Evolutionary conservation across 495 filamentous ascomycete species (phyloP), one percentile per base, ranked within the genome.

Genomic region (Neurospora discreta): DNA sequence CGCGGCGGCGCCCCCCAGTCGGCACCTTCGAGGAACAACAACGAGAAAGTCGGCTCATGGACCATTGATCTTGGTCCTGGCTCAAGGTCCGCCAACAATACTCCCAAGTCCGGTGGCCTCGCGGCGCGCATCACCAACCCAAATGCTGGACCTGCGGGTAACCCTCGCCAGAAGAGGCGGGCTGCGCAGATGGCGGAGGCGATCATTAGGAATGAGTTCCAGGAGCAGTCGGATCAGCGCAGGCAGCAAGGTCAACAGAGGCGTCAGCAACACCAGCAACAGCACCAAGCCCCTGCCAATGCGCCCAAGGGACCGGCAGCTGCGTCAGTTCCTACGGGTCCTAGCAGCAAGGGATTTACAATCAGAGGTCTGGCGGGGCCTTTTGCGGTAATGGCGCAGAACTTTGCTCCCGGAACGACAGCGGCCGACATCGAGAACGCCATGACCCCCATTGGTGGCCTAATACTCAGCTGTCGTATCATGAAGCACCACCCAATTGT

Each of bases 381-480:
- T 0, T 95, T 89, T 75, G 86, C 90, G n/a, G 91, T 98, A 15
- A 84, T 93, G 69, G 94, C 90, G 1, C 88, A 90, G 79, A 98
- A 98, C 81, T 95, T 99, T 75, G 94, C 93, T 4, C 90, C 90
- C 4, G 95, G 95, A 43, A 99, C 95, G 4, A 97, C 95, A 5
- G 93, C 93, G 2, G 94, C 92, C 43, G 95, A 99, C 79, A 97
- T 98, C 68, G 92, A 97, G 81, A 89, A 91, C 71, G 93, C 93
- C 58, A 87, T 98, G 83, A 87, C 88, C 46, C 89, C 90, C 3
- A 80, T 91, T 3, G 90, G 89, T 2, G 92, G 93, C 39, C 82
- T 89, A 70, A 88, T 96, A 71, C 77, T 87, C 39, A 89, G 86
- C 73, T 97, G 94, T 80, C 87, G 86, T 44, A 82, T 99, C 20